A percentile compares a stretch with the other conserved stretches of the same genome.
phyloP scores from a whole-genome alignment of 116 monocot species.

The Papilionanthe hybrid region DNA sequence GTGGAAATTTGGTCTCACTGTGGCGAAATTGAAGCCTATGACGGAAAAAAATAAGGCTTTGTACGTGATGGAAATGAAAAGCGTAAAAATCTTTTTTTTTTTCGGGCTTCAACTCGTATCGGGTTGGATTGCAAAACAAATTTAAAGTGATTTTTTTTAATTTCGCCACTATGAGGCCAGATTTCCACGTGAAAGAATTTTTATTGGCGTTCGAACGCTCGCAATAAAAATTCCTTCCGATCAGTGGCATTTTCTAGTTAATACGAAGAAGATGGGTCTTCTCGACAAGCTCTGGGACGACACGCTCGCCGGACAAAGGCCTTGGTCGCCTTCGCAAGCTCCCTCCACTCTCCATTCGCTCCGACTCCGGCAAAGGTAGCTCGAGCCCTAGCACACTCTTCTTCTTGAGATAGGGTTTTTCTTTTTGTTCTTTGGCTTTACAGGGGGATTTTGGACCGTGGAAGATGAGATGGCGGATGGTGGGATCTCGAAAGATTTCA shows the following conservation, averaged over 20 bases:
- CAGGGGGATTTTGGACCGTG: neutral
- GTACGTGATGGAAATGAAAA: too few relatives aligned
- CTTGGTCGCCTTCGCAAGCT: conserved; percentile 33
- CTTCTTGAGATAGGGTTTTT: neutral
- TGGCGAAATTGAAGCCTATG: too few relatives aligned
- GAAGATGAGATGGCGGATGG: conserved; percentile 8
- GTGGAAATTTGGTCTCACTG: too few relatives aligned
- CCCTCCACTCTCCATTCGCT: conserved; percentile 10
- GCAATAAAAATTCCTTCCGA: too few relatives aligned
- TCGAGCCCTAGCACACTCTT: neutral
- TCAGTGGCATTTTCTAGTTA: neutral
- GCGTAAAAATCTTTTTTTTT: too few relatives aligned
- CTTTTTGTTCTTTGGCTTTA: neutral
- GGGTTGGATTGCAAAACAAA: too few relatives aligned
- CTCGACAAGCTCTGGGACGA: conserved; percentile 54
- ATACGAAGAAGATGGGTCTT: conserved; percentile 27
- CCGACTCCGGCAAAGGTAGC: conserved; percentile 17
- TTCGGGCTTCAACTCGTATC: too few relatives aligned
- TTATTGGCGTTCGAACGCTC: too few relatives aligned
- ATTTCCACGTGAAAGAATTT: too few relatives aligned
- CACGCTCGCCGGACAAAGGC: conserved; percentile 39
- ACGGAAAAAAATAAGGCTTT: too few relatives aligned
- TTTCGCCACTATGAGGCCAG: too few relatives aligned
- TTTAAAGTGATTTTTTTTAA: too few relatives aligned
- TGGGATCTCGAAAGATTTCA: conserved; percentile 2